phyloP scores from a whole-genome alignment of 208 protist genomes.

The Trypanosoma cruzi region DNA sequence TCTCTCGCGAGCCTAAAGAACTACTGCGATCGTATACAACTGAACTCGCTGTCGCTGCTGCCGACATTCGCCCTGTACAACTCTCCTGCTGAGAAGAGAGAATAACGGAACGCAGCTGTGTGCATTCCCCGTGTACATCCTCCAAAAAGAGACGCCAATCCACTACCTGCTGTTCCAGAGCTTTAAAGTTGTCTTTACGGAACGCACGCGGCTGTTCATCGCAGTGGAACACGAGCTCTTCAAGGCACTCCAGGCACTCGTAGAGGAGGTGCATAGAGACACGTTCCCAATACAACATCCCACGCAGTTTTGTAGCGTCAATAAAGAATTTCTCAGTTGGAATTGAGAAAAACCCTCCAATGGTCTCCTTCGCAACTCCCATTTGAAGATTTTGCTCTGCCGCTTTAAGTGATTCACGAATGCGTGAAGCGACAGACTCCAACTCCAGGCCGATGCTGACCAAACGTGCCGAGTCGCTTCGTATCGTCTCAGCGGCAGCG shows the following conservation, averaged over 20 bases:
- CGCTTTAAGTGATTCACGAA: constrained; percentile 28
- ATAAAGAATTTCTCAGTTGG: constrained; percentile 31
- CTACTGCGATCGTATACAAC: neutral
- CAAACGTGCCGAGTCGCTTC: constrained; percentile 22
- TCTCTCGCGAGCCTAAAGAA: neutral
- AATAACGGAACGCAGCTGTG: constrained; percentile 29
- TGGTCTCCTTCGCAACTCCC: constrained; percentile 7
- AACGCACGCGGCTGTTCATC: constrained; percentile 32
- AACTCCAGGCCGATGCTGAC: constrained; percentile 35
- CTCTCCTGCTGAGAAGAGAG: constrained; percentile 14
- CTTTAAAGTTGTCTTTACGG: constrained; percentile 46
- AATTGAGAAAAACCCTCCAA: constrained; percentile 42
- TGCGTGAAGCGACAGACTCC: constrained; percentile 35
- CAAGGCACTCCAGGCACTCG: constrained; percentile 39
- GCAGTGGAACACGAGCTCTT: constrained; percentile 33
- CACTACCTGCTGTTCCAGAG: constrained; percentile 45
- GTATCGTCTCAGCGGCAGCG: neutral
- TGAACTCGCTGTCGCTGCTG: neutral
- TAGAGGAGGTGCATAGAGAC: constrained; percentile 41
- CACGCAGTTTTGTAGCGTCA: constrained; percentile 31
- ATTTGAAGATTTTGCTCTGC: constrained; percentile 14
- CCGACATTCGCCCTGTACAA: neutral
- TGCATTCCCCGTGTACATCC: constrained; percentile 28
- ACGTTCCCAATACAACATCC: constrained; percentile 54
- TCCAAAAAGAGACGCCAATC: constrained; percentile 41